Evolutionary conservation across 129 eudicot genomes (phyloP).

Genomic region (Tagetes erecta): DNA sequence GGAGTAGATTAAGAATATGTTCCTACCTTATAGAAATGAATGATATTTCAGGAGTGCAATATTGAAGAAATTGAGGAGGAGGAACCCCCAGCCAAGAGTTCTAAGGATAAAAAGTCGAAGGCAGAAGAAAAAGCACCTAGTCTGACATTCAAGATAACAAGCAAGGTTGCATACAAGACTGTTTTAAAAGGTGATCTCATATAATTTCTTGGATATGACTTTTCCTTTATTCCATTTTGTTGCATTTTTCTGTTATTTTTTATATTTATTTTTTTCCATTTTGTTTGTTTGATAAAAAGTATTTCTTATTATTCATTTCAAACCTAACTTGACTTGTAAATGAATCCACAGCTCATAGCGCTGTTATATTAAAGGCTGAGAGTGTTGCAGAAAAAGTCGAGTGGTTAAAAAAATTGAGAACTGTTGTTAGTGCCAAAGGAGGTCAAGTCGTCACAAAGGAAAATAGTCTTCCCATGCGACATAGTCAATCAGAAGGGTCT

Average conservation of each 20-base stretch:
- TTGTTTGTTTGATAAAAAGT: background rate
- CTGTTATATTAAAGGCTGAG: constrained; percentile 92
- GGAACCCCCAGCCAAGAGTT: constrained; percentile 84
- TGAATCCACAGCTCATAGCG: constrained; percentile 80
- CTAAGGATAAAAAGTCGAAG: constrained; percentile 92
- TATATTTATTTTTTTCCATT: too few relatives aligned
- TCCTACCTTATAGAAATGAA: background rate
- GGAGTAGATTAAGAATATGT: background rate
- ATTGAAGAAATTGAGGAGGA: constrained; percentile 91
- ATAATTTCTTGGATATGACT: background rate
- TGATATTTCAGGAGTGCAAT: constrained; percentile 66
- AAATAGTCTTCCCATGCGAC: constrained; percentile 71
- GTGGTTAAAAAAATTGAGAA: constrained; percentile 78
- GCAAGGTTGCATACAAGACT: constrained; percentile 92
- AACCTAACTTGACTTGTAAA: constrained; percentile 10
- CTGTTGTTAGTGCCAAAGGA: constrained; percentile 67
- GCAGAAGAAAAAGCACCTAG: constrained; percentile 67
- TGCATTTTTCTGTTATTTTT: background rate
- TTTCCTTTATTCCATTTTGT: background rate
- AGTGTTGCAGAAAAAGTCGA: constrained; percentile 76
- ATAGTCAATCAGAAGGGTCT: constrained; percentile 93
- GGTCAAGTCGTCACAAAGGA: constrained; percentile 66
- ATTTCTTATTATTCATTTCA: background rate
- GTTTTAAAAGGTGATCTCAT: constrained; percentile 71
- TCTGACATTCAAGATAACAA: constrained; percentile 79